A percentile compares a stretch with the other conserved stretches of the same genome.
phyloP scores from a whole-genome alignment of 139 green algal species.

The Astrephomene gubernaculifera region DNA sequence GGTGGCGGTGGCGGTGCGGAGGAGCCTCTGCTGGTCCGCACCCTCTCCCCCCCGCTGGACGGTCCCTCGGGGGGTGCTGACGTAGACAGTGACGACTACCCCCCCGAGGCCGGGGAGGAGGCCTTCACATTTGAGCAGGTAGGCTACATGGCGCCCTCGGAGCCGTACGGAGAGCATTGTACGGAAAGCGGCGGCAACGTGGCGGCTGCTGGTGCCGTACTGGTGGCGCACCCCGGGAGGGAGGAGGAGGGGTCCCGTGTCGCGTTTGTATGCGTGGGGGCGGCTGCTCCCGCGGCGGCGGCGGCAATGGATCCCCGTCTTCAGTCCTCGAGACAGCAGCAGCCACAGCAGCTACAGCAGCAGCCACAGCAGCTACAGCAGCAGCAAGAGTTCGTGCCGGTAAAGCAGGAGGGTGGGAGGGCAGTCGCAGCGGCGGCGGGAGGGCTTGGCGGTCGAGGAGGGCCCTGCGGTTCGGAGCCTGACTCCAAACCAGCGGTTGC shows the following conservation, averaged over 20 bases:
- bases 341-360: too few species aligned
- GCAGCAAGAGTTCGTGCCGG: too few species aligned
- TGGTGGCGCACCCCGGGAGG: not conserved
- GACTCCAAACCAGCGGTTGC: too few species aligned
- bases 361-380: too few species aligned
- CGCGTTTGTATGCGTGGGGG: too few species aligned
- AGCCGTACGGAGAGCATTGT: too few species aligned
- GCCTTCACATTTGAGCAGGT: slow-evolving; percentile 31
- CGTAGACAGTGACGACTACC: slow-evolving; percentile 18
- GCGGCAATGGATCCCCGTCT: too few species aligned
- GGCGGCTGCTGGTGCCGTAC: not conserved
- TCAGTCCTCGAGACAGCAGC: too few species aligned
- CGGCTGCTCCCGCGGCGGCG: not conserved
- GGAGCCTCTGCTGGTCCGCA: slow-evolving; percentile 17
- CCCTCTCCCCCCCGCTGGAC: not conserved
- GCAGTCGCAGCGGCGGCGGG: too few species aligned
- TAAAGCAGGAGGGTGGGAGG: too few species aligned
- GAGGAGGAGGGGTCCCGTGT: not conserved
- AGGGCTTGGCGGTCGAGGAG: too few species aligned
- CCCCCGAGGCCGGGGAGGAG: not conserved
- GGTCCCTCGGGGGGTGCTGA: not conserved
- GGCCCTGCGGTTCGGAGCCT: too few species aligned
- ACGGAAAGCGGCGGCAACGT: not conserved
- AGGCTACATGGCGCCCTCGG: slow-evolving; percentile 30
- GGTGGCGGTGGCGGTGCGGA: slow-evolving; percentile 1